These are phyloP conservation scores for Heteromeles arbutifolia DNA, from an alignment of 306 rosid species.

Conservation along the genomic window DNA sequence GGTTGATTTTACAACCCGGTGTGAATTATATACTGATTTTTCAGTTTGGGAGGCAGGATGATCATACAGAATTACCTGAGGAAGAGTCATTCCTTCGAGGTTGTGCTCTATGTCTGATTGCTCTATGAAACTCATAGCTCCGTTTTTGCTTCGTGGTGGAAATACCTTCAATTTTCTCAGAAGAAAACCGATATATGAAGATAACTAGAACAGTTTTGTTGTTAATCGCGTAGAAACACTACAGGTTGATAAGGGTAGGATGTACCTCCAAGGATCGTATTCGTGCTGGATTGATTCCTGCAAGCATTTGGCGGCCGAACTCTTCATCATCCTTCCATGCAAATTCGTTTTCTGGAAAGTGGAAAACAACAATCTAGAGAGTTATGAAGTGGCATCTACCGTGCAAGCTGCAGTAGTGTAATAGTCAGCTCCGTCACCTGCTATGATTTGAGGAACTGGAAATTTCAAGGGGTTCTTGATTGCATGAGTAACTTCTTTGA, in stretches of 20 bases:
- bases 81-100: conserved; percentile 55
- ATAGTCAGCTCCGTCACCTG: conserved; percentile 25
- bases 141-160: conserved; percentile 46
- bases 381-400: background rate
- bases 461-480: conserved; percentile 21
- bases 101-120: conserved; percentile 37
- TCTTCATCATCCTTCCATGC: conserved; percentile 68
- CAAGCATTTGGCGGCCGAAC: conserved; percentile 77
- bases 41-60: background rate
- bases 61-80: conserved; percentile 26
- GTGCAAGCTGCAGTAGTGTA: background rate
- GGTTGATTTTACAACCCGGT: too few species aligned
- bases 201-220: background rate
- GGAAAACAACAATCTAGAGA: background rate
- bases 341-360: conserved; percentile 36
- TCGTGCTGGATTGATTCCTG: conserved; percentile 63
- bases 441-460: conserved; percentile 45
- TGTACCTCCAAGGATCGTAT: conserved; percentile 46
- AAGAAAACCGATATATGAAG: background rate
- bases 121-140: conserved; percentile 40
- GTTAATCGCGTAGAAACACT: background rate
- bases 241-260: background rate
- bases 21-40: too few species aligned
- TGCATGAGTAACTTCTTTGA: conserved; percentile 27
- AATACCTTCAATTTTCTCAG: conserved; percentile 30